Percentiles rank a stretch among this genome's conserved stretches.
Evolutionary conservation across 495 filamentous ascomycete genomes (phyloP).

Genomic region (Jackrogersella multiformis): DNA sequence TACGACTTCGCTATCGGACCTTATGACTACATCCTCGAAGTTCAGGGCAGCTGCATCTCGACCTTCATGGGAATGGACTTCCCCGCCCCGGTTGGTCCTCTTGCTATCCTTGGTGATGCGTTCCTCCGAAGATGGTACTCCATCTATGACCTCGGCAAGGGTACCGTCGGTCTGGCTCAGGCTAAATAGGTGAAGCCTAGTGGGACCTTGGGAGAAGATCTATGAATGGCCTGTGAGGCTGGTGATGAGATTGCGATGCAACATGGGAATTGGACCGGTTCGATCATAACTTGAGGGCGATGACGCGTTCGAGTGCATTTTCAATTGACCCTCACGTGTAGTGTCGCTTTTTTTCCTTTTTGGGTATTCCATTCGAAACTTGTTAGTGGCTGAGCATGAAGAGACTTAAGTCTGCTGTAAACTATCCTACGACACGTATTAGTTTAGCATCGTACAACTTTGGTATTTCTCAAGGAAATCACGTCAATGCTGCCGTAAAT

Average conservation of each 20-base stretch:
- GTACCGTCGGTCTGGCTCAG: constrained; percentile 86
- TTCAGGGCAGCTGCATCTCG: constrained; percentile 94
- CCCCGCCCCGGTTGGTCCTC: constrained; percentile 86
- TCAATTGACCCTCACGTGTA: constrained; percentile 2
- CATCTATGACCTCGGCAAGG: constrained; percentile 89
- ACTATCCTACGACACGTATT: constrained; percentile 36
- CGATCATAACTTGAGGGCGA: constrained; percentile 32
- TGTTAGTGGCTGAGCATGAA: constrained; percentile 26
- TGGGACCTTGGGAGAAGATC: not conserved
- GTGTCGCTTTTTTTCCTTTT: constrained; percentile 19
- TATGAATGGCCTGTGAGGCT: constrained; percentile 18
- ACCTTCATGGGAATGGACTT: constrained; percentile 99
- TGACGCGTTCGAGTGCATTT: constrained; percentile 31
- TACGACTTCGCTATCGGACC: constrained; percentile 90
- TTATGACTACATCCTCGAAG: constrained; percentile 95
- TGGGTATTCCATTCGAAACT: constrained; percentile 32
- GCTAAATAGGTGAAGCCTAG: constrained; percentile 64
- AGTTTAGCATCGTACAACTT: constrained; percentile 19
- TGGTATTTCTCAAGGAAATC: constrained; percentile 5
- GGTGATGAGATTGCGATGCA: constrained; percentile 25
- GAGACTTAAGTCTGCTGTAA: constrained; percentile 36
- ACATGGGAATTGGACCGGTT: constrained; percentile 24
- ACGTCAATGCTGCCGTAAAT: not conserved
- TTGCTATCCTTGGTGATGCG: constrained; percentile 96
- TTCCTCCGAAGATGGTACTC: constrained; percentile 98